phyloP scores from a whole-genome alignment of 257 asterid species.

The Salvia splendens region DNA sequence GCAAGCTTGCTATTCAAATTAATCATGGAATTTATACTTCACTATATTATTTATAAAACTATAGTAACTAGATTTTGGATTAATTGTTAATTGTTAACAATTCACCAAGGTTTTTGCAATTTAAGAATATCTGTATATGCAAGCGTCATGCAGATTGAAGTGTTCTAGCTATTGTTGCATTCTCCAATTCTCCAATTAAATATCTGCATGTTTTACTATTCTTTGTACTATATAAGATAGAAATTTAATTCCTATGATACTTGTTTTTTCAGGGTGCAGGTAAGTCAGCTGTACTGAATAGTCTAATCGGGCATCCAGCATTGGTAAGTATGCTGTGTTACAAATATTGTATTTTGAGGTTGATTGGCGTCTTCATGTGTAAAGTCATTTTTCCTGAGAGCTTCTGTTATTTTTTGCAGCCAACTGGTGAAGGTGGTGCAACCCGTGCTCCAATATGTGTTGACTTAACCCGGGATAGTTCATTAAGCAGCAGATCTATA shows the following conservation, averaged over 20 bases:
- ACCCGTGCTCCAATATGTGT: conserved; percentile 97
- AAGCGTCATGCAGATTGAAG: conserved; percentile 2
- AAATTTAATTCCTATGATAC: conserved; percentile 23
- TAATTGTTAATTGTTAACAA: conserved; percentile 4
- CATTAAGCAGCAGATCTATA: conserved; percentile 83
- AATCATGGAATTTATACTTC: too few species aligned
- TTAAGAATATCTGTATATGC: background rate
- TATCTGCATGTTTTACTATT: background rate
- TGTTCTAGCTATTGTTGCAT: background rate
- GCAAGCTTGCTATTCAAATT: too few species aligned
- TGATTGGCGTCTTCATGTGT: conserved; percentile 3
- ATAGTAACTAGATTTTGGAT: background rate
- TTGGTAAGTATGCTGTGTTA: conserved; percentile 56
- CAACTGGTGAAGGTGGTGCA: conserved; percentile 99
- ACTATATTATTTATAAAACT: background rate
- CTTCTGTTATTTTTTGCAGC: conserved; percentile 47
- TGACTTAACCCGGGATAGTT: conserved; percentile 78
- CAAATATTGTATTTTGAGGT: conserved; percentile 18
- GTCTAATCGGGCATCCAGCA: conserved; percentile 94
- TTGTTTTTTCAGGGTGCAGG: conserved; percentile 85
- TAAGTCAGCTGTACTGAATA: conserved; percentile 95
- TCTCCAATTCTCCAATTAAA: background rate
- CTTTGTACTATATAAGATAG: background rate
- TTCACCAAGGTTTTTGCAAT: conserved; percentile 12
- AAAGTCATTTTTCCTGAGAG: background rate